Conservation (phyloP, 441 rosid genomes). For the Pelargonium myrrhifolium region DNA sequence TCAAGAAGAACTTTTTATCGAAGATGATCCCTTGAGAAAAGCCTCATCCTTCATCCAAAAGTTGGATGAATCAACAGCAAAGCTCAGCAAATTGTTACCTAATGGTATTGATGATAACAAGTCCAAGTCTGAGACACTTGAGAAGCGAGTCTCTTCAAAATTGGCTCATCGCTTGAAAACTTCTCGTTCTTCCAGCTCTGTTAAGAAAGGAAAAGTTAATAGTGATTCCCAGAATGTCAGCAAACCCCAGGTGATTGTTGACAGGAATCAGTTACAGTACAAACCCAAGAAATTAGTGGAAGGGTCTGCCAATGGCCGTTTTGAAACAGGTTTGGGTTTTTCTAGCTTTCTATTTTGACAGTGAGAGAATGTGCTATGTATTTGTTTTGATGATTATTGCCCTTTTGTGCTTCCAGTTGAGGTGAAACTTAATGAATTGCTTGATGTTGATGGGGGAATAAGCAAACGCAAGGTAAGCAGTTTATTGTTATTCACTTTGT, state of each 20-base stretch:
- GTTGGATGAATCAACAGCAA: conserved; percentile 23
- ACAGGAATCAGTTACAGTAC: conserved; percentile 42
- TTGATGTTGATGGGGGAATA: conserved; percentile 90
- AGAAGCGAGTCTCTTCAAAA: conserved; percentile 41
- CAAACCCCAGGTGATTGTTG: conserved; percentile 46
- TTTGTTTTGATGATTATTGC: conserved; percentile 16
- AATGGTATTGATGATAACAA: conserved; percentile 30
- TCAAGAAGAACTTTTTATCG: conserved; percentile 34
- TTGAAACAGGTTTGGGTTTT: conserved; percentile 62
- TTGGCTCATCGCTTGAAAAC: conserved; percentile 54
- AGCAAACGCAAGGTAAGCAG: conserved; percentile 82
- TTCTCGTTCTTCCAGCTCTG: conserved; percentile 39
- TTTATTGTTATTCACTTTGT: neutral
- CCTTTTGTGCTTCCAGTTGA: conserved; percentile 54
- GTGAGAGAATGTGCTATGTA: neutral
- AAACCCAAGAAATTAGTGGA: conserved; percentile 57
- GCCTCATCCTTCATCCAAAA: conserved; percentile 23
- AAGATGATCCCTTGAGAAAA: conserved; percentile 33
- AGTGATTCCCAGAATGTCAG: conserved; percentile 32
- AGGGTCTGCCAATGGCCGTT: conserved; percentile 50
- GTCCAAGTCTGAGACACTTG: conserved; percentile 35
- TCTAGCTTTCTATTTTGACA: conserved; percentile 8
- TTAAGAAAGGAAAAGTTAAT: conserved; percentile 51
- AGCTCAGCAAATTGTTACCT: conserved; percentile 30
- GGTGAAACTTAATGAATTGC: conserved; percentile 90